phyloP scores from a whole-genome alignment of 1,284 basidiomycete species.

The Sanghuangporus weigelae region DNA sequence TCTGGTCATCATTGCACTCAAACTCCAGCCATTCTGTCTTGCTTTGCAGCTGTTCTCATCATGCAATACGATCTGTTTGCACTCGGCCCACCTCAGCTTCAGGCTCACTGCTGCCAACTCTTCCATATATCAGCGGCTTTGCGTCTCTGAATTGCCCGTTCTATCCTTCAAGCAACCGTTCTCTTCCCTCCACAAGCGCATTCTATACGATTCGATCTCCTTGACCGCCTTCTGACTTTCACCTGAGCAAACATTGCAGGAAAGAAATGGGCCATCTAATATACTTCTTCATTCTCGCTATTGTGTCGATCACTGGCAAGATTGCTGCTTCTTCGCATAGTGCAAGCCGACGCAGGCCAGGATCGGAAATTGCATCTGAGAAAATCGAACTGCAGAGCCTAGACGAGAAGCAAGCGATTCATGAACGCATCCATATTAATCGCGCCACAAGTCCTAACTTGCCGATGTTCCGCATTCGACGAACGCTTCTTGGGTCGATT shows the following conservation, averaged over 20 bases:
- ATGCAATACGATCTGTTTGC: not conserved
- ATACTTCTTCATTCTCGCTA: conserved; percentile 6
- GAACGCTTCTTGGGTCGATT: not conserved
- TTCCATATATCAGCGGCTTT: not conserved
- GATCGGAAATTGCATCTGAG: not conserved
- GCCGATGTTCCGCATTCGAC: conserved; percentile 2
- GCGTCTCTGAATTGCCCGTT: not conserved
- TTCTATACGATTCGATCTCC: not conserved
- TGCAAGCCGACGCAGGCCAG: not conserved
- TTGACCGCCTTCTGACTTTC: not conserved
- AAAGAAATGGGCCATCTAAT: not conserved
- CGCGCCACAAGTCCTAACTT: not conserved
- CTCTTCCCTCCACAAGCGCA: not conserved
- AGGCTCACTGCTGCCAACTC: not conserved
- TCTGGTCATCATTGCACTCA: not conserved
- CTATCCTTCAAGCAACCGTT: not conserved
- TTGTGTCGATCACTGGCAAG: not conserved
- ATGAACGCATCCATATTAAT: not conserved
- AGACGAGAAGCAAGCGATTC: conserved; percentile 2
- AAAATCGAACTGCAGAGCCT: not conserved
- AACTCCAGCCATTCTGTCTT: not conserved
- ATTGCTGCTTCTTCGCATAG: not conserved
- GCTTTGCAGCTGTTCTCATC: not conserved
- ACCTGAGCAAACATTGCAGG: not conserved
- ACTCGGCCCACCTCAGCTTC: not conserved